phyloP scores from a whole-genome alignment of 1,139 yeast genomes.

The Hanseniaspora uvarum region DNA sequence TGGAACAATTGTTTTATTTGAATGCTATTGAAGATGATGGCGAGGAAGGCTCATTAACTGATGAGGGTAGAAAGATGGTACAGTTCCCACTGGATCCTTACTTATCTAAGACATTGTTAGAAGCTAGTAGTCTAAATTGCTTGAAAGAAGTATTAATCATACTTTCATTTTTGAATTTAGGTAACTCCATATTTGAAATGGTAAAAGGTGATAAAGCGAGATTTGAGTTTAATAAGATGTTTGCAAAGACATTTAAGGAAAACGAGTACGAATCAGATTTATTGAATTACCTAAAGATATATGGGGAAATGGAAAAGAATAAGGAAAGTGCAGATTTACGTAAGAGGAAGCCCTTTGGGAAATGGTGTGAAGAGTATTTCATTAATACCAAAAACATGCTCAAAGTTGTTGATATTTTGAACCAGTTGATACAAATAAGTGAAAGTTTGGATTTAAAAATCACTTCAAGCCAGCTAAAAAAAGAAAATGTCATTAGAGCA shows the following conservation, averaged over 20 bases:
- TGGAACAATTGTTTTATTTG: slow-evolving; percentile 72
- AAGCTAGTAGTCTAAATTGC: slow-evolving; percentile 65
- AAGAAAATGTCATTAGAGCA: slow-evolving; percentile 57
- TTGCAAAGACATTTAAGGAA: slow-evolving; percentile 33
- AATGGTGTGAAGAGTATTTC: slow-evolving; percentile 77
- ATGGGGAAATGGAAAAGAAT: slow-evolving; percentile 56
- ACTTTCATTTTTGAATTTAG: slow-evolving; percentile 73
- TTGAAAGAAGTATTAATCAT: slow-evolving; percentile 75
- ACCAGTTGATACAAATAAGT: slow-evolving; percentile 60
- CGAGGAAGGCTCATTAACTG: slow-evolving; percentile 55
- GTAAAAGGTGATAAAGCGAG: slow-evolving; percentile 59
- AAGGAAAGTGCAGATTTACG: not conserved
- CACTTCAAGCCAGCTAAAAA: slow-evolving; percentile 50
- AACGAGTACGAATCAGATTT: slow-evolving; percentile 69
- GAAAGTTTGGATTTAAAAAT: slow-evolving; percentile 43
- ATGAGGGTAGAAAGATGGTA: slow-evolving; percentile 73
- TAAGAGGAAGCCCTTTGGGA: slow-evolving; percentile 33
- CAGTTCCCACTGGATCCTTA: slow-evolving; percentile 95
- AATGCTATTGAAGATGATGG: slow-evolving; percentile 61
- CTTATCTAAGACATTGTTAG: slow-evolving; percentile 67
- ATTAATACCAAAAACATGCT: slow-evolving; percentile 70
- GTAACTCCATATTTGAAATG: slow-evolving; percentile 10
- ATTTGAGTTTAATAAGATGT: slow-evolving; percentile 62
- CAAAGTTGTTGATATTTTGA: slow-evolving; percentile 48
- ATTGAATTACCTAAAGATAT: slow-evolving; percentile 71